phyloP scores from a whole-genome alignment of 495 filamentous ascomycete genomes.

The Aspergillus nanangensis region DNA sequence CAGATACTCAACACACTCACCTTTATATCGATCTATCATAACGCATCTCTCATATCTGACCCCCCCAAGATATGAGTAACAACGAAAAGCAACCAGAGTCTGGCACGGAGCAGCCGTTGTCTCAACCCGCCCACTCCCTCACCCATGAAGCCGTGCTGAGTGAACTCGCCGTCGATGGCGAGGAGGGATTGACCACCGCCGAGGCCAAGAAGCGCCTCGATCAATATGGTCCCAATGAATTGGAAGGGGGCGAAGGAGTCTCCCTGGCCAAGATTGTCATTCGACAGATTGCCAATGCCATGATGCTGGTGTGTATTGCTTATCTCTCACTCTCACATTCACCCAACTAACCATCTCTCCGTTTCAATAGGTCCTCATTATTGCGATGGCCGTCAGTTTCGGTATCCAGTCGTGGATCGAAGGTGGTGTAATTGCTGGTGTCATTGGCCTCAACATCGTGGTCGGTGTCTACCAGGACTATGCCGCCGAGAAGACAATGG shows the following conservation, averaged over 20 bases:
- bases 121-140: conserved; percentile 62
- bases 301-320: conserved; percentile 53
- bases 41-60: neutral
- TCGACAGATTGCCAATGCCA: conserved; percentile 62
- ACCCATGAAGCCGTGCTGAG: conserved; percentile 45
- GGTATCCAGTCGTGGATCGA: conserved; percentile 67
- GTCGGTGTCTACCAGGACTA: conserved; percentile 71
- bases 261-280: conserved; percentile 54
- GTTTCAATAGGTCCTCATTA: conserved; percentile 52
- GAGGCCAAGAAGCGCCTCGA: conserved; percentile 54
- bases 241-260: conserved; percentile 56
- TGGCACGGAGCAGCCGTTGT: conserved; percentile 35
- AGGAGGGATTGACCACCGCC: conserved; percentile 53
- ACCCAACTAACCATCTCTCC: neutral
- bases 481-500: conserved; percentile 72
- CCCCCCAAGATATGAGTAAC: conserved; percentile 37
- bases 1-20: neutral
- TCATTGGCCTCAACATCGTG: conserved; percentile 62
- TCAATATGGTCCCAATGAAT: conserved; percentile 56
- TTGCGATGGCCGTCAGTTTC: conserved; percentile 68
- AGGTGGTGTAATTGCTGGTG: conserved; percentile 61
- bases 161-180: conserved; percentile 54
- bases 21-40: neutral
- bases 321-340: conserved; percentile 1
- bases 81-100: conserved; percentile 38